Evolutionary conservation across 805 yeast species (phyloP).

Genomic region (Candida silvatica): DNA sequence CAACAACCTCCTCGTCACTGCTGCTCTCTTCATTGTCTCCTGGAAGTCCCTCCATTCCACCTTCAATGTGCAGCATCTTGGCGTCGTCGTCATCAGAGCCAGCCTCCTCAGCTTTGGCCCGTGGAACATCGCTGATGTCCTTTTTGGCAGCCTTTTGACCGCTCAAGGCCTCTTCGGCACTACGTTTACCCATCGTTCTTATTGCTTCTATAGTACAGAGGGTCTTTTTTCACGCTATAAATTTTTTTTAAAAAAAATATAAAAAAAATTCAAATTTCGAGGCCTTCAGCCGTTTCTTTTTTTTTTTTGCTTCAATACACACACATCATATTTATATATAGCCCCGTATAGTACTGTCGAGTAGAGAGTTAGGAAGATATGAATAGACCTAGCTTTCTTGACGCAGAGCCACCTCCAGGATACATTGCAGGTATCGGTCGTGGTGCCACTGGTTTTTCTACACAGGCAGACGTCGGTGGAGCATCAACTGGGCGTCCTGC

Average conservation of each 20-base stretch:
- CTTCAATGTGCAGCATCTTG: constrained; percentile 52
- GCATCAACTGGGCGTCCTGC: constrained; percentile 21
- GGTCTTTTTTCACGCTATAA: not conserved
- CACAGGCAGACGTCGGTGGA: constrained; percentile 67
- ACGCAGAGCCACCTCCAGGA: constrained; percentile 81
- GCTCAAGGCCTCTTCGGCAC: constrained; percentile 21
- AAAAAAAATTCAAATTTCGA: not conserved
- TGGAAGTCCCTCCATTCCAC: constrained; percentile 76
- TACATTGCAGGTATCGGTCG: constrained; percentile 90
- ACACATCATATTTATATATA: no score
- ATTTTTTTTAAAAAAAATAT: not conserved
- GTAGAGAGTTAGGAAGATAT: no score
- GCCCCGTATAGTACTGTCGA: no score
- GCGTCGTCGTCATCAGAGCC: constrained; percentile 35
- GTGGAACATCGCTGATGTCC: constrained; percentile 11
- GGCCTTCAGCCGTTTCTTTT: not conserved
- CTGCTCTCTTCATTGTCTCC: constrained; percentile 81
- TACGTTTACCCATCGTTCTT: constrained; percentile 28
- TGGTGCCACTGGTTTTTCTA: constrained; percentile 91
- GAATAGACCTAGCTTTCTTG: constrained; percentile 51
- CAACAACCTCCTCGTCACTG: constrained; percentile 86
- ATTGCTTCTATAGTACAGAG: not conserved
- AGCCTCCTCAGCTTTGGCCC: constrained; percentile 14
- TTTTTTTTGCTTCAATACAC: not conserved
- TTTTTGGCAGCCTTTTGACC: constrained; percentile 12